Evolutionary conservation across 2,329 filamentous ascomycete species (phyloP).

Genomic region (Alternaria rosae): DNA sequence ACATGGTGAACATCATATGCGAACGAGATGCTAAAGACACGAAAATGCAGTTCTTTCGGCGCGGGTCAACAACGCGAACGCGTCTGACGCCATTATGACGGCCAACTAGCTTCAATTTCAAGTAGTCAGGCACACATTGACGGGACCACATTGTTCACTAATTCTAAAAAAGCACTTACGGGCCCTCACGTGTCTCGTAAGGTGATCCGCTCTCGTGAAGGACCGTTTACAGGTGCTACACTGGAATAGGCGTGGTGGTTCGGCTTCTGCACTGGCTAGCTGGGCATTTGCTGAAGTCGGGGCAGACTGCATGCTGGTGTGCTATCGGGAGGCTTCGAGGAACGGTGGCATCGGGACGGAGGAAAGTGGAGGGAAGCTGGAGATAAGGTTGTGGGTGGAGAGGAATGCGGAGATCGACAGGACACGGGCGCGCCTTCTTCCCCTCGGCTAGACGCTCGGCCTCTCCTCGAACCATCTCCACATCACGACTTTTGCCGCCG

Average conservation of each 20-base stretch:
- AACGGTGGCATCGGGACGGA: conserved; percentile 23
- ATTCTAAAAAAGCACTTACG: conserved; percentile 39
- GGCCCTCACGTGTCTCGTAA: conserved; percentile 62
- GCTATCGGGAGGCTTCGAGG: conserved; percentile 13
- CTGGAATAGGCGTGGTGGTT: conserved; percentile 50
- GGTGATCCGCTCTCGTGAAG: conserved; percentile 62
- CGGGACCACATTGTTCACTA: background rate
- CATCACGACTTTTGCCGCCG: conserved; percentile 19
- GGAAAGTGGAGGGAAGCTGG: conserved; percentile 36
- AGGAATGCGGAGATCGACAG: conserved; percentile 15
- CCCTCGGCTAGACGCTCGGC: background rate
- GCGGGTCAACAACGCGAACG: background rate
- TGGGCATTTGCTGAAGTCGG: conserved; percentile 11
- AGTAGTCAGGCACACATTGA: background rate
- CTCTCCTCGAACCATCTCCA: conserved; percentile 11
- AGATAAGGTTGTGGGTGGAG: conserved; percentile 21
- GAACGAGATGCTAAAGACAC: background rate
- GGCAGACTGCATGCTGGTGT: conserved; percentile 28
- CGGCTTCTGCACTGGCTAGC: conserved; percentile 24
- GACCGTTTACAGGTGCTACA: conserved; percentile 62
- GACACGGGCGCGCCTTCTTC: background rate
- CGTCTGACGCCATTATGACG: background rate
- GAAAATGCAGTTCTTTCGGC: background rate
- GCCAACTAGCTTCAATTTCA: background rate
- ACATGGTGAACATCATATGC: background rate